These are phyloP conservation scores for Gillenia trifoliata DNA, from an alignment of 306 rosid species.

Conservation along the genomic window DNA sequence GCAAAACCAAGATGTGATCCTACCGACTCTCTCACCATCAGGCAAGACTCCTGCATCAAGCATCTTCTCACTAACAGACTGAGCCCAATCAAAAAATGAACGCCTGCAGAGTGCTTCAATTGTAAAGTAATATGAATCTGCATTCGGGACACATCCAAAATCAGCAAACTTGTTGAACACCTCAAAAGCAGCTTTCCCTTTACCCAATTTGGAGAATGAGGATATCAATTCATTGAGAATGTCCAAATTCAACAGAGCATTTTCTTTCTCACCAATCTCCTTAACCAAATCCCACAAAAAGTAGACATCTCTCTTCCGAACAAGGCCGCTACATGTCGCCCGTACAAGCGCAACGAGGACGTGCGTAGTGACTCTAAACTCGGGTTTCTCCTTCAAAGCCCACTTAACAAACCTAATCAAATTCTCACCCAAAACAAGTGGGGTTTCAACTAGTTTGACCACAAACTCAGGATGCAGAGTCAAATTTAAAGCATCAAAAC, in stretches of 20 bases:
- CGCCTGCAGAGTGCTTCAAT: constrained; percentile 63
- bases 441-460: constrained; percentile 40
- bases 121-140: constrained; percentile 51
- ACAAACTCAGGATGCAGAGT: constrained; percentile 40
- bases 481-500: constrained; percentile 44
- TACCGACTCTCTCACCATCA: constrained; percentile 50
- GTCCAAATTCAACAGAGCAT: constrained; percentile 22
- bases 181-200: constrained; percentile 67
- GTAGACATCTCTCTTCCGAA: constrained; percentile 35
- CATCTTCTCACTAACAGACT: constrained; percentile 55
- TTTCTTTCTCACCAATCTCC: constrained; percentile 49
- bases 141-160: constrained; percentile 50
- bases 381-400: constrained; percentile 47
- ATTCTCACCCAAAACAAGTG: constrained; percentile 48
- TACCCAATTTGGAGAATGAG: constrained; percentile 54
- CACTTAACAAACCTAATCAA: constrained; percentile 58
- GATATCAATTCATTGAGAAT: constrained; percentile 49
- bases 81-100: constrained; percentile 45
- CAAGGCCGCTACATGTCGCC: constrained; percentile 21
- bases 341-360: constrained; percentile 46
- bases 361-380: constrained; percentile 29
- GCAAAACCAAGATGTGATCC: constrained; percentile 60
- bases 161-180: constrained; percentile 48
- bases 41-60: constrained; percentile 43
- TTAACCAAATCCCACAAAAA: constrained; percentile 62